Base-by-base conservation (phyloP, 345 rosid genomes). In the Lepidium africanum region DNA sequence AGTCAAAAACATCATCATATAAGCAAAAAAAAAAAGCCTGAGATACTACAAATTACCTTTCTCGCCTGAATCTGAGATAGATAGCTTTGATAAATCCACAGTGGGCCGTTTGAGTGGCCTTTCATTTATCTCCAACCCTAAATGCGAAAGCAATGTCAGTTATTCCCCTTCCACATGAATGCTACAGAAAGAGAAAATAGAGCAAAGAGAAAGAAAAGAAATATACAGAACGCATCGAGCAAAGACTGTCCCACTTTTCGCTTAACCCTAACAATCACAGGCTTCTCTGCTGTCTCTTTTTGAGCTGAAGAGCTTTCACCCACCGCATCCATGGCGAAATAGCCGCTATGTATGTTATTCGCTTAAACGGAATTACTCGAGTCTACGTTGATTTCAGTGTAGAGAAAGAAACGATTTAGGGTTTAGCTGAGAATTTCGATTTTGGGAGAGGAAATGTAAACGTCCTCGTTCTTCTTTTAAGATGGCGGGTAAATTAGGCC, bases 61-160 rank as follows among this genome's bases (percentile, higher is more conserved):
- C 33, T 57, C 68, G 23, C 59, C 51, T 41, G 87, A 76, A 57
- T 74, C 74, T 11, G 80, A 71, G 21, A 92, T 69, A 3, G 94
- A 83, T 7, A 92, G 43, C 63, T 81, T 82, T 59, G 76, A 79
- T 16, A 87, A 83, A 52, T 87, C 86, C 68, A 87, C 66, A 25
- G 76, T 59, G 0, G 84, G 75, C 13, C 86, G 83, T 80, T 92
- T 92, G 23, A 62, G 43, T 9, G 94, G 90, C 65, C 88, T 83
- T 80, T 89, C 96, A 50, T 84, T 85, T 69, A 89, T 86, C 82
- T 92, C 96, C 56, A 92, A 81, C 92, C 91, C 91, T 92, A 67
- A 27, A 68, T 41, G 15, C 71, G 43, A 65, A 27, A 12, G 37
- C 19, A 23, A 16, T 35, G 49, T 39, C 47, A 73, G 9, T 27